Conservation (phyloP, 805 yeast species). For the Candida orba region DNA sequence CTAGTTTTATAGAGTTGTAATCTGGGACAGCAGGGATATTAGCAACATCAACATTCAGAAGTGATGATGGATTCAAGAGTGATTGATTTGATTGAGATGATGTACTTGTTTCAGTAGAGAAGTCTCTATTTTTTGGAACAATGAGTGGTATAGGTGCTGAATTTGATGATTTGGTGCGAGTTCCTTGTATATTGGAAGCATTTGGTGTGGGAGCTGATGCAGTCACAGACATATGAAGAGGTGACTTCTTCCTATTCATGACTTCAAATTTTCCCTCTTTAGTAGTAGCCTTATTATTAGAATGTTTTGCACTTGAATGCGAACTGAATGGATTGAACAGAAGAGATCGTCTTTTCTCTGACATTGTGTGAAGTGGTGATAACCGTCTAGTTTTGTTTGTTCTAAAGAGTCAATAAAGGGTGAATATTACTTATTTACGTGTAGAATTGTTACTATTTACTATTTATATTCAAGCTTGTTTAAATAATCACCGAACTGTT, state of each 20-base stretch:
- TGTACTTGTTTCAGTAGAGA: too few species aligned
- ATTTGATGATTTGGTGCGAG: background rate
- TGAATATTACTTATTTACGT: too few species aligned
- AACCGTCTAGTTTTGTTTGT: background rate
- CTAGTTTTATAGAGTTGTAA: conserved; percentile 14
- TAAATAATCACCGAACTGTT: background rate
- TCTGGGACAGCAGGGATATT: conserved; percentile 24
- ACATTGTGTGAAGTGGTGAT: conserved; percentile 1
- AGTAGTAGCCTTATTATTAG: background rate
- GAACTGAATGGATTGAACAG: conserved; percentile 17
- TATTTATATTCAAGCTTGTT: background rate
- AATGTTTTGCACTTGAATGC: background rate
- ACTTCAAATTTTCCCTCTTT: conserved; percentile 21
- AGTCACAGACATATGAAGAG: conserved; percentile 4
- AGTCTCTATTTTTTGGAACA: too few species aligned
- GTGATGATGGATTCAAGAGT: too few species aligned
- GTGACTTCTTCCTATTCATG: conserved; percentile 21
- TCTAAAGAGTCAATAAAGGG: too few species aligned
- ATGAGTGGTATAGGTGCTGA: too few species aligned
- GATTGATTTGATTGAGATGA: too few species aligned
- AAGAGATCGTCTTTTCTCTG: conserved; percentile 19
- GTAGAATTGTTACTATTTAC: too few species aligned
- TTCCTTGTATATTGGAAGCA: background rate
- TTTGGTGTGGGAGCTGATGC: background rate
- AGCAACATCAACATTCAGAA: conserved; percentile 4